These are phyloP conservation scores for Solanum chiquidenum DNA, from an alignment of 257 asterid genomes.

Conservation along the genomic window DNA sequence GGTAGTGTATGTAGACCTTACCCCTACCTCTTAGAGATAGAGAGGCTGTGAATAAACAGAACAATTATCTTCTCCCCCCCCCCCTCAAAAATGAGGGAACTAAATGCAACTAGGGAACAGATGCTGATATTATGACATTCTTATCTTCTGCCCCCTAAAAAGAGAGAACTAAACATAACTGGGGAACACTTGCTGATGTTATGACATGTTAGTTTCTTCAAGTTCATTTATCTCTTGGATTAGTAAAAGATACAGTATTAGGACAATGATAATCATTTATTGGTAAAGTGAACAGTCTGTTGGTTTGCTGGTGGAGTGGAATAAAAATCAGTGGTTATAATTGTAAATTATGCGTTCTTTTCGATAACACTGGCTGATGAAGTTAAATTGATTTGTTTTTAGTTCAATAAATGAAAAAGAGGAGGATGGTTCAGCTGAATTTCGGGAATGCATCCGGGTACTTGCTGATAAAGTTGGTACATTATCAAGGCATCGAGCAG, in stretches of 20 bases:
- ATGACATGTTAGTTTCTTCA: not conserved
- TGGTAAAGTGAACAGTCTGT: not conserved
- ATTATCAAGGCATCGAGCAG: conserved; percentile 58
- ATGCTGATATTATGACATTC: not conserved
- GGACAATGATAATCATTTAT: not conserved
- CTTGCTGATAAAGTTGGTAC: conserved; percentile 79
- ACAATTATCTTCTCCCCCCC: not conserved
- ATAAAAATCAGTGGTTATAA: not conserved
- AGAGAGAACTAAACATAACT: not conserved
- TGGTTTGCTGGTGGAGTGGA: not conserved
- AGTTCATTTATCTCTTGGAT: not conserved
- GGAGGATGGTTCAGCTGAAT: conserved; percentile 63
- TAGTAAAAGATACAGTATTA: not conserved
- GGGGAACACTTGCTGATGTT: not conserved
- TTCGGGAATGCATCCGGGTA: conserved; percentile 66
- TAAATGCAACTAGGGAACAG: not conserved
- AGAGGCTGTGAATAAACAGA: not conserved
- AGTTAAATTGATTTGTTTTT: conserved; percentile 9
- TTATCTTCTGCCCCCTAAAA: not conserved
- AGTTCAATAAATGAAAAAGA: conserved; percentile 60
- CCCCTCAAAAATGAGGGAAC: not conserved
- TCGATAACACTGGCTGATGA: not conserved
- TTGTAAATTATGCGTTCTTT: not conserved
- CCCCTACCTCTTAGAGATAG: not conserved
- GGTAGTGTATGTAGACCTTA: not conserved